These are phyloP conservation scores for Kurtzmaniella quercitrusa DNA, from an alignment of 1,139 yeast genomes.

Conservation along the genomic window DNA sequence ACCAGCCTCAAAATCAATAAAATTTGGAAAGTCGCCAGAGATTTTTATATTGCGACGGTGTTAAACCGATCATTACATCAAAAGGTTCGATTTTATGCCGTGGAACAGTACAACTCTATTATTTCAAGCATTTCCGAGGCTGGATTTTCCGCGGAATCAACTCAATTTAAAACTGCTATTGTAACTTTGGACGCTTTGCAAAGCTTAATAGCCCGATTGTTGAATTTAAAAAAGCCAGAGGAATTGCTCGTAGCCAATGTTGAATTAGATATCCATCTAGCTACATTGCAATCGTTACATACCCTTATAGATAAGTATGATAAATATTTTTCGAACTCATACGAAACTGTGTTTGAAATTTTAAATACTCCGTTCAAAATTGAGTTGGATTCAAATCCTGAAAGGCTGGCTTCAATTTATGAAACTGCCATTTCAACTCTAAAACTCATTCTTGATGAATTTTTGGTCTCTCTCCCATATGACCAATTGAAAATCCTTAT, in stretches of 20 bases:
- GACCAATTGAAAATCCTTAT: slow-evolving; percentile 59
- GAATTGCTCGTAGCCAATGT: slow-evolving; percentile 45
- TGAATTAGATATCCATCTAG: slow-evolving; percentile 66
- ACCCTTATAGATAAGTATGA: slow-evolving; percentile 71
- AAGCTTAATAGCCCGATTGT: slow-evolving; percentile 26
- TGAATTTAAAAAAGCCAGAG: slow-evolving; percentile 32
- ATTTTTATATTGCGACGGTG: slow-evolving; percentile 37
- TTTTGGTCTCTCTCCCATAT: slow-evolving; percentile 64
- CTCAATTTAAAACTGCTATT: slow-evolving; percentile 25
- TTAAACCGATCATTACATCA: slow-evolving; percentile 35
- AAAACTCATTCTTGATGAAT: slow-evolving; percentile 80
- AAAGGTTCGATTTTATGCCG: slow-evolving; percentile 43
- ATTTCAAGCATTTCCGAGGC: slow-evolving; percentile 43
- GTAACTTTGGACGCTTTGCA: slow-evolving; percentile 36
- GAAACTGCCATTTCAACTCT: slow-evolving; percentile 46
- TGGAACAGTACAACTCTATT: slow-evolving; percentile 46
- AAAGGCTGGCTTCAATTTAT: neutral
- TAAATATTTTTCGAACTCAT: slow-evolving; percentile 49
- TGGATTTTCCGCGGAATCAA: slow-evolving; percentile 32
- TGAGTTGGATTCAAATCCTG: slow-evolving; percentile 11
- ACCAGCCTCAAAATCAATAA: slow-evolving; percentile 12
- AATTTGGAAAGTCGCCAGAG: slow-evolving; percentile 45
- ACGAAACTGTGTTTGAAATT: slow-evolving; percentile 70
- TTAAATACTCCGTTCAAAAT: slow-evolving; percentile 62
- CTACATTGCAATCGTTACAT: slow-evolving; percentile 58